Evolutionary conservation across 192 early-diverging fungal genomes (phyloP).

Genomic region (Coemansia sp.): DNA sequence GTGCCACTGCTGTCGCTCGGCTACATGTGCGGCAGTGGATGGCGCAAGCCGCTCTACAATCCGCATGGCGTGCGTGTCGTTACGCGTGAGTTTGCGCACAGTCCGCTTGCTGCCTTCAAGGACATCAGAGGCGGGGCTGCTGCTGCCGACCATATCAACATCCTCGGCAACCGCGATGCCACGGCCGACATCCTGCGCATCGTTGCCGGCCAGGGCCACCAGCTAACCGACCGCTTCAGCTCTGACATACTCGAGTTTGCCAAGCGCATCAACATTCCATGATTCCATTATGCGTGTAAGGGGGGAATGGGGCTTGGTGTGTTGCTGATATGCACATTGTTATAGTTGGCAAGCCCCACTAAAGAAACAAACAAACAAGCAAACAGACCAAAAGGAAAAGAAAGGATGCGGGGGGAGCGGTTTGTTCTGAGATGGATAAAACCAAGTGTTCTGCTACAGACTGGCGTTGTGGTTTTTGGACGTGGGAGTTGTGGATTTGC

Average conservation of each 20-base stretch:
- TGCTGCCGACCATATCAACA: conserved; percentile 85
- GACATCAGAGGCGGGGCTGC: conserved; percentile 73
- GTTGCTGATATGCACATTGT: background rate
- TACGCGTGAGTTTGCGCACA: conserved; percentile 70
- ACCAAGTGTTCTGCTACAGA: conserved; percentile 8
- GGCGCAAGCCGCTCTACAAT: conserved; percentile 81
- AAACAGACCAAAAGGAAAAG: too few relatives aligned
- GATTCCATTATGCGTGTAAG: background rate
- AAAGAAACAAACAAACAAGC: too few relatives aligned
- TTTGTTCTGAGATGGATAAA: too few relatives aligned
- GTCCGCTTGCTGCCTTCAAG: conserved; percentile 57
- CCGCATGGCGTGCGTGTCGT: conserved; percentile 71
- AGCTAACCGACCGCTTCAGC: conserved; percentile 38
- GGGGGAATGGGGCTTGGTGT: background rate
- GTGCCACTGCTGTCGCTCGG: conserved; percentile 84
- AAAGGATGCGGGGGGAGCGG: too few relatives aligned
- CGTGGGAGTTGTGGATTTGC: conserved; percentile 16
- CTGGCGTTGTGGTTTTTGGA: conserved; percentile 21
- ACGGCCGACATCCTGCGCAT: conserved; percentile 62
- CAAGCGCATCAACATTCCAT: conserved; percentile 33
- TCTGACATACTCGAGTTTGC: conserved; percentile 54
- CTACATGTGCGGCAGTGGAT: conserved; percentile 86
- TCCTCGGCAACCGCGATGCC: conserved; percentile 77
- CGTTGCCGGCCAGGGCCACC: conserved; percentile 52
- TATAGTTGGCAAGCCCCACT: too few relatives aligned